These are phyloP conservation scores for Chamaenerion angustifolium DNA, from an alignment of 345 rosid genomes.

Conservation along the genomic window DNA sequence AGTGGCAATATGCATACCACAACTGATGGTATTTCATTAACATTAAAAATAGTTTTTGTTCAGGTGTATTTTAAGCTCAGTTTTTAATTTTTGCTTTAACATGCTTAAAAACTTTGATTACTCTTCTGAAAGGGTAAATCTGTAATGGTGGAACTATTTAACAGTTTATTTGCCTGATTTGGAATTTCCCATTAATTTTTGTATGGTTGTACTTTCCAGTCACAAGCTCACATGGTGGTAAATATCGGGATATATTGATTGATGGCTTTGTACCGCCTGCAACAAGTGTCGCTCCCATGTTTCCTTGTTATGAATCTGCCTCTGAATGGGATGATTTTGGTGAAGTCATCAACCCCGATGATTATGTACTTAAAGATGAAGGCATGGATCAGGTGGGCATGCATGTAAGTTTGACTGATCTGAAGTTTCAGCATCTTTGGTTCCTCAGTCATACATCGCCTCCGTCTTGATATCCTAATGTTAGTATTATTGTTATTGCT, in stretches of 20 bases:
- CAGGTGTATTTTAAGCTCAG: too few relatives aligned
- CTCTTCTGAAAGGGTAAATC: too few relatives aligned
- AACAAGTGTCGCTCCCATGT: constrained; percentile 82
- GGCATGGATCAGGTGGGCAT: constrained; percentile 61
- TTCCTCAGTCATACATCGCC: constrained; percentile 3
- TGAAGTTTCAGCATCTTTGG: constrained; percentile 1
- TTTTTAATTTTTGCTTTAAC: too few relatives aligned
- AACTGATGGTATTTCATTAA: constrained; percentile 42
- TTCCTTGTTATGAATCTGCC: constrained; percentile 69
- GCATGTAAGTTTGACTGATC: constrained; percentile 32
- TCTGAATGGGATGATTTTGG: constrained; percentile 97
- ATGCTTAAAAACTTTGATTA: too few relatives aligned
- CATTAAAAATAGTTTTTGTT: too few relatives aligned
- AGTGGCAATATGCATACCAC: constrained; percentile 28
- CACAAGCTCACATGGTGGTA: constrained; percentile 43
- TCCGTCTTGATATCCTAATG: neutral
- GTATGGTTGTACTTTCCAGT: constrained; percentile 21
- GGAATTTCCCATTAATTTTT: too few relatives aligned
- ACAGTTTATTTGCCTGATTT: too few relatives aligned
- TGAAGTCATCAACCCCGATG: constrained; percentile 92
- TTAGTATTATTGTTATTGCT: too few relatives aligned
- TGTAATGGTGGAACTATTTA: too few relatives aligned
- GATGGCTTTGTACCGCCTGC: constrained; percentile 92
- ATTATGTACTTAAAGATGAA: constrained; percentile 76
- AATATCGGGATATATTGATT: constrained; percentile 57